Percentiles rank a stretch among this genome's conserved stretches.
Evolutionary conservation across 2,329 filamentous ascomycete genomes (phyloP).

Genomic region (Drechmeria coniospora): DNA sequence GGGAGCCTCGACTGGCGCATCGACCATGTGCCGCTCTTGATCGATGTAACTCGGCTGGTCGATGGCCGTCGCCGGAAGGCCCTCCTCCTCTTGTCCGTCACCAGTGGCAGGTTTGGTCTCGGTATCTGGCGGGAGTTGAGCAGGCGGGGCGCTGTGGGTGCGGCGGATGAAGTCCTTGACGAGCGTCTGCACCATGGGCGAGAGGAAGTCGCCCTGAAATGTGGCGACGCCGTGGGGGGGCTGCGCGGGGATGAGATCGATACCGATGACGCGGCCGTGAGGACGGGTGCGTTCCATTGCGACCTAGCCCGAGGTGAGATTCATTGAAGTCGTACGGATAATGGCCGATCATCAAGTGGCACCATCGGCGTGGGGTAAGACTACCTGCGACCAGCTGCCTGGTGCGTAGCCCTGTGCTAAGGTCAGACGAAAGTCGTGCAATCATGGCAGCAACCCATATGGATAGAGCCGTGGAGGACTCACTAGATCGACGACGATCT

Average conservation of each 20-base stretch:
- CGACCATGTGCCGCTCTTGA: slow-evolving; percentile 33
- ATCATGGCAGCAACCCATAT: too few species aligned
- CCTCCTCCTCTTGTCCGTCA: slow-evolving; percentile 4
- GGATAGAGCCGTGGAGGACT: slow-evolving; percentile 10
- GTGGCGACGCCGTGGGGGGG: slow-evolving; percentile 85
- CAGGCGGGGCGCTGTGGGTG: slow-evolving; percentile 19
- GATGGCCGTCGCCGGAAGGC: slow-evolving; percentile 13
- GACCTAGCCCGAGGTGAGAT: slow-evolving; percentile 38
- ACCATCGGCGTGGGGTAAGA: too few species aligned
- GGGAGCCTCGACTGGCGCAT: slow-evolving; percentile 9
- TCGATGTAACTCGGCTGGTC: slow-evolving; percentile 49
- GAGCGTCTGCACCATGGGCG: slow-evolving; percentile 54
- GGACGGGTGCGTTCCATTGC: slow-evolving; percentile 66
- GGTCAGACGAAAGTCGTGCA: slow-evolving; percentile 1
- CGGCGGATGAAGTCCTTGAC: slow-evolving; percentile 62
- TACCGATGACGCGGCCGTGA: slow-evolving; percentile 67
- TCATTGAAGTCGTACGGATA: background rate
- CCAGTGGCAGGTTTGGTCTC: background rate
- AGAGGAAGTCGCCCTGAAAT: slow-evolving; percentile 88
- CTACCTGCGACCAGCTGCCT: slow-evolving; percentile 57
- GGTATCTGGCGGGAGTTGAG: background rate
- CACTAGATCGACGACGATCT: slow-evolving; percentile 84
- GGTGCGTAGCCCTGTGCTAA: slow-evolving; percentile 58
- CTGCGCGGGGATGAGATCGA: slow-evolving; percentile 85
- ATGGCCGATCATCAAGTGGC: too few species aligned